Conservation (phyloP, 78 protist species). For the Protostelium mycophagum region DNA sequence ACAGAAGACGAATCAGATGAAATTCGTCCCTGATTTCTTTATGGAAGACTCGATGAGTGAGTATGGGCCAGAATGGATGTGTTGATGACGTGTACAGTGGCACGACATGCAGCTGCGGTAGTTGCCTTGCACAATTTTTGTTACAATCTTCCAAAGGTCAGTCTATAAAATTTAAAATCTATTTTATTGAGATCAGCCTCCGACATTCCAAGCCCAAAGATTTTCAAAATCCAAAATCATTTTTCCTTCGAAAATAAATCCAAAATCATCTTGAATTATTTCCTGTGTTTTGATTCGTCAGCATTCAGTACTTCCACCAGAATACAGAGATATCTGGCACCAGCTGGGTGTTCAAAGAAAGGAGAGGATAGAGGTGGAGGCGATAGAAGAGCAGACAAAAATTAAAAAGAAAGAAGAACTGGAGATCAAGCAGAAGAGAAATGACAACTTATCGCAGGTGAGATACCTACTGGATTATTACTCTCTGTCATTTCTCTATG, state of each 20-base stretch:
- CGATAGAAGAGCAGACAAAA: neutral
- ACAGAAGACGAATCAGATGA: neutral
- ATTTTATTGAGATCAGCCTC: too few species aligned
- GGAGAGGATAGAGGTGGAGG: neutral
- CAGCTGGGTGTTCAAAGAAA: neutral
- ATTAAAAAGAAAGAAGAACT: neutral
- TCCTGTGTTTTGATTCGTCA: neutral
- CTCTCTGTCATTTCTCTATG: too few species aligned
- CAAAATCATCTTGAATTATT: neutral
- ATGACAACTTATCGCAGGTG: neutral
- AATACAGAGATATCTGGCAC: neutral
- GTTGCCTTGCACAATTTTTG: neutral
- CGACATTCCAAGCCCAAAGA: too few species aligned
- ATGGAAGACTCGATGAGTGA: neutral
- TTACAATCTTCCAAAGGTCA: neutral
- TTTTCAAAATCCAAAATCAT: too few species aligned
- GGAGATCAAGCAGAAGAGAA: neutral
- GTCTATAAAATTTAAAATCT: too few species aligned
- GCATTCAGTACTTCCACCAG: neutral
- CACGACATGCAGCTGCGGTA: neutral
- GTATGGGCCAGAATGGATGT: too few species aligned
- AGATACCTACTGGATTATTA: too few species aligned
- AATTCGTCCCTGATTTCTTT: neutral
- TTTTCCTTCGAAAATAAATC: too few species aligned
- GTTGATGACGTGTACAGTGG: too few species aligned